Evolutionary conservation across 2,329 filamentous ascomycete genomes (phyloP), one percentile per base, ranked within the genome.

Genomic region (Capronia americana): DNA sequence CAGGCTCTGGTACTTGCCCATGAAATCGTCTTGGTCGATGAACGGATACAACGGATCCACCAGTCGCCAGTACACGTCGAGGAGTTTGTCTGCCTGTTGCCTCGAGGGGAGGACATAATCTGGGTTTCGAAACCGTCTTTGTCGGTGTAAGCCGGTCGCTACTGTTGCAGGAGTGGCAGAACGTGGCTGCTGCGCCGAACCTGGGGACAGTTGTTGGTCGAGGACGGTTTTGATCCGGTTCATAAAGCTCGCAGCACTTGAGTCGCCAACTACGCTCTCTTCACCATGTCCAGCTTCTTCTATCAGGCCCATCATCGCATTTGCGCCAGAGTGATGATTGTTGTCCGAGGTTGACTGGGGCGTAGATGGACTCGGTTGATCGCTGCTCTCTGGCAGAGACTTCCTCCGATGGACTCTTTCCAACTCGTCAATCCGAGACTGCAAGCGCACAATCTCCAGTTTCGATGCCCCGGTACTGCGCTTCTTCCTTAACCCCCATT

Each of bases 1-100:
- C 17, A 83, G 71, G 1, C 76, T 76, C 4, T 72, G 63, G 65
- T 84, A 84, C 0, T 78, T 75, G 0, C 67, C 68, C 17, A 75
- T 74, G 73, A 82, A 79, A 0, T 74, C 71, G 1, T 73, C 64
- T 7, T 75, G 72, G 24, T 84, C 78, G 4, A 66, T 30, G n/a
- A 66, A 66, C 12, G 64, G 57, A 28, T 66, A 62, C 17, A 66
- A 32, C 20, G 51, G 44, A 23, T 46, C 57, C 3, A 66, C 58
- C 2, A 66, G 30, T 20, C 44, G 41, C 51, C 58, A 58, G 24
- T 66, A 66, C 5, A 66, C 58, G n/a, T 57, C 23, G 20, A 66
- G 24, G 6, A 66, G 58, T 7, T 57, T 41, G 41, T 66, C 64
- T 5, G 64, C 64, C 51, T 58, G 57, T 32, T 66, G 51, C n/a